These are phyloP conservation scores for Ustilago sp. DNA, from an alignment of 1,284 basidiomycete genomes.

Conservation along the genomic window DNA sequence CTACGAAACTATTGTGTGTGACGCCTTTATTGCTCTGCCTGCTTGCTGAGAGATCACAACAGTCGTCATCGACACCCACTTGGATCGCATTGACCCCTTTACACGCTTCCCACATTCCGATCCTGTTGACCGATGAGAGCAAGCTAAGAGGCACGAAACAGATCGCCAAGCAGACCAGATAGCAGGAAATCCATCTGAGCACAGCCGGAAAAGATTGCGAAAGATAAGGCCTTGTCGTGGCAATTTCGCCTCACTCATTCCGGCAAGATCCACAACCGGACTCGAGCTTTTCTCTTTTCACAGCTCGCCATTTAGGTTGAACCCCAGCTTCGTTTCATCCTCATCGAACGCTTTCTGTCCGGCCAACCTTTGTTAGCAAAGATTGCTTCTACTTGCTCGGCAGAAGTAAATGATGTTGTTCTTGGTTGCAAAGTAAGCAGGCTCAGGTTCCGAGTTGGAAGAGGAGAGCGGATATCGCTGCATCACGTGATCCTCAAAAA, in stretches of 20 bases:
- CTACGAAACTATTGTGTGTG: neutral
- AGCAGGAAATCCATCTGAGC: neutral
- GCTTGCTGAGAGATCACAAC: neutral
- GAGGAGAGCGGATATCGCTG: constrained; percentile 4
- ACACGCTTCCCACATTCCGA: neutral
- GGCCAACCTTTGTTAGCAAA: neutral
- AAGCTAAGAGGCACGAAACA: neutral
- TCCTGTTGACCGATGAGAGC: neutral
- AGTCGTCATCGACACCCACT: neutral
- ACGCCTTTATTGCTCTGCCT: neutral
- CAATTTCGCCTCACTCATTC: neutral
- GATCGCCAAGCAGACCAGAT: neutral
- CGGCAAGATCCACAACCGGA: neutral
- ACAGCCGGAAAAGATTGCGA: neutral
- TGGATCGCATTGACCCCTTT: neutral
- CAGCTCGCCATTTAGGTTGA: neutral
- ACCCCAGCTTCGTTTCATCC: neutral
- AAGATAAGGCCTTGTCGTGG: neutral
- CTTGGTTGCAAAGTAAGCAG: neutral
- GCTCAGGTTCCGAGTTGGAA: constrained; percentile 7
- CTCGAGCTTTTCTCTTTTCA: neutral
- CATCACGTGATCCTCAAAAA: too few species aligned
- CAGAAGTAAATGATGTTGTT: too few species aligned
- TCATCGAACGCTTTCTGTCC: neutral
- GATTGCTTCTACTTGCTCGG: neutral